Conservation (phyloP, 2,329 filamentous ascomycete genomes). For the Dactylonectria estremocensis region DNA sequence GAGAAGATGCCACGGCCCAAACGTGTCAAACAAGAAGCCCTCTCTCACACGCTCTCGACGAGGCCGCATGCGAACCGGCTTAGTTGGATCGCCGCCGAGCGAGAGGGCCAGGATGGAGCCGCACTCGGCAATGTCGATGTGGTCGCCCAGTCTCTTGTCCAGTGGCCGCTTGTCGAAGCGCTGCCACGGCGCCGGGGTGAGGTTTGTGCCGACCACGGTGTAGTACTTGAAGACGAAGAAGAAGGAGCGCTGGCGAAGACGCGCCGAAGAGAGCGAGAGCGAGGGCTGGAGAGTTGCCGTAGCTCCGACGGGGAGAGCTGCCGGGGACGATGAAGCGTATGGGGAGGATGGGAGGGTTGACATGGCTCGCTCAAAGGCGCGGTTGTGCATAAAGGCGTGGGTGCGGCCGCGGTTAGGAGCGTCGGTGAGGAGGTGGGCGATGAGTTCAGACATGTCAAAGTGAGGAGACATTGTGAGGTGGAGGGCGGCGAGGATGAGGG, state of each 20-base stretch:
- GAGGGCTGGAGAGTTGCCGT: constrained; percentile 13
- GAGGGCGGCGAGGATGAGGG: constrained; percentile 71
- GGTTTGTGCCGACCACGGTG: constrained; percentile 70
- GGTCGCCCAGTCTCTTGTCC: constrained; percentile 58
- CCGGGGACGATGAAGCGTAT: constrained; percentile 31
- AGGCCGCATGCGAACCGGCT: constrained; percentile 64
- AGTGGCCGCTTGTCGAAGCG: constrained; percentile 64
- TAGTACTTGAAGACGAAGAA: constrained; percentile 78
- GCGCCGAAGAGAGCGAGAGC: constrained; percentile 55
- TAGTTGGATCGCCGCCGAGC: constrained; percentile 66
- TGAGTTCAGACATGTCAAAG: constrained; percentile 76
- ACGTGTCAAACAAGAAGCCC: constrained; percentile 71
- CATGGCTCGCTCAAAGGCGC: constrained; percentile 59
- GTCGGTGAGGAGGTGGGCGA: constrained; percentile 68
- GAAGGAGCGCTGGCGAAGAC: constrained; percentile 68
- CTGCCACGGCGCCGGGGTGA: constrained; percentile 74
- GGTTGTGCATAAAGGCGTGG: constrained; percentile 62
- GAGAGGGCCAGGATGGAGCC: constrained; percentile 72
- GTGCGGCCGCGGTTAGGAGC: constrained; percentile 60
- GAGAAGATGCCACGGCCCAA: constrained; percentile 73
- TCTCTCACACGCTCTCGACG: constrained; percentile 64
- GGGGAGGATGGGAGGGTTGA: constrained; percentile 36
- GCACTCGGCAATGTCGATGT: constrained; percentile 73
- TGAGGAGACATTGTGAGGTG: constrained; percentile 70
- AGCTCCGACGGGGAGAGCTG: constrained; percentile 24